Percentiles rank a stretch among this genome's conserved stretches.
phyloP scores from a whole-genome alignment of 2,329 filamentous ascomycete species.

The Dactylonectria estremocensis region DNA sequence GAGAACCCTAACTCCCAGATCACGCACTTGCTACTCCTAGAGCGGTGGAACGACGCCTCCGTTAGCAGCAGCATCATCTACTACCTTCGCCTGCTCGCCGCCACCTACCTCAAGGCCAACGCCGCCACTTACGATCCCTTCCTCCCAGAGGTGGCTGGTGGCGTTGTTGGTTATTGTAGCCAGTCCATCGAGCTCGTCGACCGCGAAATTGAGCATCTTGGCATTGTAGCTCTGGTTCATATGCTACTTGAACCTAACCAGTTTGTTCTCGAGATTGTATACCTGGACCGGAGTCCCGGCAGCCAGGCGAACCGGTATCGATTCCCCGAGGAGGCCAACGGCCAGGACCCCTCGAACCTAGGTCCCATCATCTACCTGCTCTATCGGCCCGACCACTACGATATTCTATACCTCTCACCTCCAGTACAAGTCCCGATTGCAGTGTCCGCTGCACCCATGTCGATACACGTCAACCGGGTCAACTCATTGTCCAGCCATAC shows the following conservation, averaged over 20 bases:
- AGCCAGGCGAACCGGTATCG: slow-evolving; percentile 81
- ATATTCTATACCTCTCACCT: slow-evolving; percentile 84
- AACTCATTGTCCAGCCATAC: slow-evolving; percentile 63
- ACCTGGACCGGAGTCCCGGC: slow-evolving; percentile 89
- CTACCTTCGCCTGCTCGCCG: slow-evolving; percentile 85
- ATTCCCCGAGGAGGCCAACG: slow-evolving; percentile 70
- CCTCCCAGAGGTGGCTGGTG: slow-evolving; percentile 71
- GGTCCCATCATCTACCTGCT: slow-evolving; percentile 70
- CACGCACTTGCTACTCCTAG: slow-evolving; percentile 68
- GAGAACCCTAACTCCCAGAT: slow-evolving; percentile 73
- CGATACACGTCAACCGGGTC: slow-evolving; percentile 70
- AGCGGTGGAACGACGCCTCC: slow-evolving; percentile 81
- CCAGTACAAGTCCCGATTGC: slow-evolving; percentile 37
- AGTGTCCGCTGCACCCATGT: slow-evolving; percentile 47
- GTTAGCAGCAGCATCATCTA: slow-evolving; percentile 85
- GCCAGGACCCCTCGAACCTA: slow-evolving; percentile 59
- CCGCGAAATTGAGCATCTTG: slow-evolving; percentile 93
- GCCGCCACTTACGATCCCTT: slow-evolving; percentile 80
- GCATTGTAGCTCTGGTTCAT: slow-evolving; percentile 82
- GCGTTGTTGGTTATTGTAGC: slow-evolving; percentile 78
- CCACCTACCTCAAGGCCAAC: slow-evolving; percentile 86
- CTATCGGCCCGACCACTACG: slow-evolving; percentile 89
- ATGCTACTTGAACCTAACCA: slow-evolving; percentile 84
- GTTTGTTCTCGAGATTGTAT: slow-evolving; percentile 88
- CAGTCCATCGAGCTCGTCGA: slow-evolving; percentile 80